Percentiles rank a stretch among this genome's conserved stretches.
phyloP scores from a whole-genome alignment of 352 stramenopile species.

The Aphanomyces euteiches region DNA sequence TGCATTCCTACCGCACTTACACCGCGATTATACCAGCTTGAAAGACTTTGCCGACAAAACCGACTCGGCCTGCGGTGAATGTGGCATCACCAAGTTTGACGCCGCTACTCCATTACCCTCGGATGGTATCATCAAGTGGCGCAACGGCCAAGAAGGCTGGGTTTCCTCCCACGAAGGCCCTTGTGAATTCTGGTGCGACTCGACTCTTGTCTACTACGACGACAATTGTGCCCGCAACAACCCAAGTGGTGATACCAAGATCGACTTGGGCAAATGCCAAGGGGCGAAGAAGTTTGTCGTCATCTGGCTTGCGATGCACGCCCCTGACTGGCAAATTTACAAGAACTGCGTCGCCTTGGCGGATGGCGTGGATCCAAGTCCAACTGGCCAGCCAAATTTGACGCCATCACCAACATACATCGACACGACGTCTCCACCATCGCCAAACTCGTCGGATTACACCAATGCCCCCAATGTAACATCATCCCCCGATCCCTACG shows the following conservation, averaged over 20 bases:
- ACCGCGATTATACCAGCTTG: background rate
- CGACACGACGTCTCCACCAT: background rate
- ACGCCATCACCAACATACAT: background rate
- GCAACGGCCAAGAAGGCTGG: constrained; percentile 34
- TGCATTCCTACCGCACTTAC: background rate
- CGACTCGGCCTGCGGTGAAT: constrained; percentile 20
- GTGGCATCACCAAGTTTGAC: constrained; percentile 22
- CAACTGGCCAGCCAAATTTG: background rate
- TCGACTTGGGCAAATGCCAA: constrained; percentile 30
- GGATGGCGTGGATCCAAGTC: constrained; percentile 2
- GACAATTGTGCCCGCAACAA: constrained; percentile 3
- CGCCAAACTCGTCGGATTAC: background rate
- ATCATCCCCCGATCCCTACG: background rate
- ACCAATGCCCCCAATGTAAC: background rate
- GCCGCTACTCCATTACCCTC: constrained; percentile 28
- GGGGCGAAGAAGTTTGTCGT: constrained; percentile 39
- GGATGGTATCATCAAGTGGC: constrained; percentile 31
- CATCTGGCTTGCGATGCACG: constrained; percentile 47
- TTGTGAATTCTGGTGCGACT: constrained; percentile 21
- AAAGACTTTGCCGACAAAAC: background rate
- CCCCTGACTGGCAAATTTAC: constrained; percentile 45
- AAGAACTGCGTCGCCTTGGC: constrained; percentile 40
- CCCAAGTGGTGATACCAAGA: background rate
- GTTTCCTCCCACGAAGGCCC: constrained; percentile 33
- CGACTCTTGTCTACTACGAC: background rate